A percentile compares a stretch with the other conserved stretches of the same genome.
These are phyloP conservation scores for Hamiltosporidium magnivora DNA, from an alignment of 371 early-diverging fungal genomes.

Conservation along the genomic window DNA sequence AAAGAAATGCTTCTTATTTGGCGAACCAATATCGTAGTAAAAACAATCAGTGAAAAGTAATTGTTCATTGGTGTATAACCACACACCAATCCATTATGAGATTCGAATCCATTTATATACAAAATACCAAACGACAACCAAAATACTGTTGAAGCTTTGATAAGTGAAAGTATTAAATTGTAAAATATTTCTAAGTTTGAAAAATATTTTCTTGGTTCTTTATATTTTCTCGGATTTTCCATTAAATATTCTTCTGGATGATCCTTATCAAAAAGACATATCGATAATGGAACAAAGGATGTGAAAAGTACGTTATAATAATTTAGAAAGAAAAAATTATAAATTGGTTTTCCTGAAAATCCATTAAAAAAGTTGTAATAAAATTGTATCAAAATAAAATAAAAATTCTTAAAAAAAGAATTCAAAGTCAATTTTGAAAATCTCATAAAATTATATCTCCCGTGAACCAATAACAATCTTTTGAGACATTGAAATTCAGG, in stretches of 20 bases:
- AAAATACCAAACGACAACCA: constrained; percentile 9
- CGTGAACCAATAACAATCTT: constrained; percentile 46
- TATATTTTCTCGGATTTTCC: constrained; percentile 22
- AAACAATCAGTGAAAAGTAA: constrained; percentile 31
- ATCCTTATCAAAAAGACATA: constrained; percentile 48
- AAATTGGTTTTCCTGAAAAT: constrained; percentile 50
- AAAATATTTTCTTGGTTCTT: constrained; percentile 15
- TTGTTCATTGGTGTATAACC: constrained; percentile 30
- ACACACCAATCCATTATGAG: constrained; percentile 14
- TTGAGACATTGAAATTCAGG: constrained; percentile 40
- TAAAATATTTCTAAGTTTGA: constrained; percentile 11
- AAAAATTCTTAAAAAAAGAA: constrained; percentile 54
- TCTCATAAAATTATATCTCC: constrained; percentile 40
- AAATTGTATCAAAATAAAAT: constrained; percentile 52
- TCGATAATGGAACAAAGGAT: constrained; percentile 48
- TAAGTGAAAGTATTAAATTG: constrained; percentile 24
- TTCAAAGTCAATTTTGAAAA: constrained; percentile 49
- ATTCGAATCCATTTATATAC: constrained; percentile 16
- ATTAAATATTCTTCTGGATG: constrained; percentile 30
- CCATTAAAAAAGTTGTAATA: constrained; percentile 51
- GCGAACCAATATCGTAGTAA: constrained; percentile 29
- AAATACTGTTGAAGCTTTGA: constrained; percentile 21
- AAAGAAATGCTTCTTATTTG: constrained; percentile 35
- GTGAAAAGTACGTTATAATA: constrained; percentile 56
- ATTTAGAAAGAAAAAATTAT: constrained; percentile 51